Evolutionary conservation across 176 grass and related monocot genomes (phyloP), one percentile per base, ranked within the genome.

Genomic region (Stipa capillata): DNA sequence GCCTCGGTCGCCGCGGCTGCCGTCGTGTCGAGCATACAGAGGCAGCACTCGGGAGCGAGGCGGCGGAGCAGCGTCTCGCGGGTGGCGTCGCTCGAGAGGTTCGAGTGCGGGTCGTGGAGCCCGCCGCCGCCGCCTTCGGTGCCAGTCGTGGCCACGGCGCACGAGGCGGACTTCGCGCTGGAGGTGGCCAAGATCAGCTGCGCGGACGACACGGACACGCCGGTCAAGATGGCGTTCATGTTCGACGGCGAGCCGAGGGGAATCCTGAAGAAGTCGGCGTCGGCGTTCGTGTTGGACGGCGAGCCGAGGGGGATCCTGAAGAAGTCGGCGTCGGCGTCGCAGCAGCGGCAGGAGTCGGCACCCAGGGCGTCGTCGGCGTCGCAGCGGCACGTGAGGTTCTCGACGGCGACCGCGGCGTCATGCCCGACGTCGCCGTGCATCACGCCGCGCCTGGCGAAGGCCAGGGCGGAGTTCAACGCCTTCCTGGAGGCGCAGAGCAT

Each of bases 331-430:
- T 93, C 91, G 12, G 41, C 42, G 25, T 18, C 25, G 42, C 66
- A 17, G n/a, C n/a, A n/a, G 54, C 81, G 78, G 27, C 72, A 85
- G 48, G 81, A 79, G 29, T 68, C 91, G 42, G 69, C 73, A n/a
- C 23, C 72, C 10, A 88, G 90, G 78, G 36, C 50, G 21, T 94
- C 89, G 17, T 86, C 84, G 59, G 55, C 79, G 69, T 97, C 91
- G 52, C 90, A 90, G 76, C 82, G 91, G 43, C 94, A 88, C 40
- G 91, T 94, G 13, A 89, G 94, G 73, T 97, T 97, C 78, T 97
- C 94, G 29, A 87, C 84, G 2, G 87, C 84, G 3, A 42, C 45
- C 0, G 36, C 71, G 56, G 66, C 28, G 10, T 97, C 89, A 27
- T 86, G 82, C 61, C 94, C 91, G 31, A 73, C 94, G 4, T 97